Conservation (phyloP, 495 filamentous ascomycete species). For the Cairneyella variabilis region DNA sequence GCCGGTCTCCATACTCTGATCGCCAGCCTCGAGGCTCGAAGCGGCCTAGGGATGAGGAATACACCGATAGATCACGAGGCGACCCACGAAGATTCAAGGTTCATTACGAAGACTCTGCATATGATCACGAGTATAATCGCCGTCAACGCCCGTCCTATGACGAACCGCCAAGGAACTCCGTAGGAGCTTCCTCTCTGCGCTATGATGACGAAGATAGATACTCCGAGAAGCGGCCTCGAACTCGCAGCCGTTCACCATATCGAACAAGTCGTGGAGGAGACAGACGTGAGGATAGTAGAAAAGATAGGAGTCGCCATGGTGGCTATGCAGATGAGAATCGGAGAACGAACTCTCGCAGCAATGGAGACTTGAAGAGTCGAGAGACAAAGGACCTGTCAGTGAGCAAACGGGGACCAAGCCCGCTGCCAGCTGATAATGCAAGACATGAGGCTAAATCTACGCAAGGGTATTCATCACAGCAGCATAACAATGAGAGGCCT, state of each 20-base stretch:
- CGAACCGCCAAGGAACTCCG: slow-evolving; percentile 61
- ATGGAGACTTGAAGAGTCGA: slow-evolving; percentile 24
- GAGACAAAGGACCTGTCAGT: slow-evolving; percentile 57
- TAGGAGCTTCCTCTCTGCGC: slow-evolving; percentile 39
- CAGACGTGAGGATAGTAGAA: slow-evolving; percentile 30
- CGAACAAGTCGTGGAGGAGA: slow-evolving; percentile 39
- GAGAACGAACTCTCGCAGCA: slow-evolving; percentile 23
- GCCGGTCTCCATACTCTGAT: slow-evolving; percentile 36
- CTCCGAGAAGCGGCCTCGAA: slow-evolving; percentile 59
- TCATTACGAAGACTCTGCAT: slow-evolving; percentile 50
- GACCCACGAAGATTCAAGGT: slow-evolving; percentile 57
- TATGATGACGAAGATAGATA: slow-evolving; percentile 50
- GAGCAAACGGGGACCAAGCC: slow-evolving; percentile 60
- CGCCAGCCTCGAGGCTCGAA: slow-evolving; percentile 58
- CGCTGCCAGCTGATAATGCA: slow-evolving; percentile 49
- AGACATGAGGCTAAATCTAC: slow-evolving; percentile 64
- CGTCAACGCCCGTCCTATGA: slow-evolving; percentile 50
- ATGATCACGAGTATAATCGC: slow-evolving; percentile 43
- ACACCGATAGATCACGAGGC: slow-evolving; percentile 41
- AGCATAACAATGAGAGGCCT: slow-evolving; percentile 38
- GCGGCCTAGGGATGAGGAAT: slow-evolving; percentile 64
- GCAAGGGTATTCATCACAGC: slow-evolving; percentile 56
- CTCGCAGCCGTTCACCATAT: slow-evolving; percentile 64
- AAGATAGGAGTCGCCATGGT: slow-evolving; percentile 28
- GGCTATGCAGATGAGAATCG: slow-evolving; percentile 25